These are phyloP conservation scores for Kockovaella imperatae DNA, from an alignment of 768 basidiomycete species.

Conservation along the genomic window DNA sequence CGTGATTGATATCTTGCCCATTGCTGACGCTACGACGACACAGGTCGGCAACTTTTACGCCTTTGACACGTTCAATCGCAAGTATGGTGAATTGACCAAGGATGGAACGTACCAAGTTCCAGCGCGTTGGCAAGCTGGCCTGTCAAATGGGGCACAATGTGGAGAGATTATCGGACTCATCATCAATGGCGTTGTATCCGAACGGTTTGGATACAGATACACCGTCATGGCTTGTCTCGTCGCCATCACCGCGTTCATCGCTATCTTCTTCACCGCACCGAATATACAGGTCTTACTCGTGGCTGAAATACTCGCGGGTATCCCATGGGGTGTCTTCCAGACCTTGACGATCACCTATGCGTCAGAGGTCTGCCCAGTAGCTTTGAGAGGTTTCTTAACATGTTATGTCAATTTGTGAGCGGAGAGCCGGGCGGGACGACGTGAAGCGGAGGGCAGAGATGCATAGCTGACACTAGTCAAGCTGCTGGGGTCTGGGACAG, in stretches of 20 bases:
- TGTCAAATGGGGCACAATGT: constrained; percentile 44
- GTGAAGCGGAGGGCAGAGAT: too few relatives aligned
- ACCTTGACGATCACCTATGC: constrained; percentile 37
- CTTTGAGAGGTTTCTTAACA: constrained; percentile 40
- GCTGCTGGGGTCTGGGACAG: constrained; percentile 45
- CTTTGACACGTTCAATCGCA: constrained; percentile 37
- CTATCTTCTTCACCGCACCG: constrained; percentile 34
- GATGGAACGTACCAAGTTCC: constrained; percentile 44
- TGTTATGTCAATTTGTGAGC: constrained; percentile 43
- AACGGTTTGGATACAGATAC: constrained; percentile 44
- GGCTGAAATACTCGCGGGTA: constrained; percentile 42
- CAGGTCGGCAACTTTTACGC: constrained; percentile 24
- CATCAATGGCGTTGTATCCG: constrained; percentile 43
- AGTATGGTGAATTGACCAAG: constrained; percentile 28
- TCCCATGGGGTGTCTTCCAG: constrained; percentile 45
- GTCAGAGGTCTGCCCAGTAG: constrained; percentile 41
- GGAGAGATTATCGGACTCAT: constrained; percentile 45
- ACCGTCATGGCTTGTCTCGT: constrained; percentile 39
- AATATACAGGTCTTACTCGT: constrained; percentile 26
- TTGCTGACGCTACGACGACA: too few relatives aligned
- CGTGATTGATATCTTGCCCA: too few relatives aligned
- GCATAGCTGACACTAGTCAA: too few relatives aligned
- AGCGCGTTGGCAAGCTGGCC: constrained; percentile 46
- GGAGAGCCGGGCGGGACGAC: too few relatives aligned
- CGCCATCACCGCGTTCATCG: constrained; percentile 27